A percentile compares a stretch with the other conserved stretches of the same genome.
phyloP scores from a whole-genome alignment of 2,329 filamentous ascomycete genomes.

The Coniochaeta sp. region DNA sequence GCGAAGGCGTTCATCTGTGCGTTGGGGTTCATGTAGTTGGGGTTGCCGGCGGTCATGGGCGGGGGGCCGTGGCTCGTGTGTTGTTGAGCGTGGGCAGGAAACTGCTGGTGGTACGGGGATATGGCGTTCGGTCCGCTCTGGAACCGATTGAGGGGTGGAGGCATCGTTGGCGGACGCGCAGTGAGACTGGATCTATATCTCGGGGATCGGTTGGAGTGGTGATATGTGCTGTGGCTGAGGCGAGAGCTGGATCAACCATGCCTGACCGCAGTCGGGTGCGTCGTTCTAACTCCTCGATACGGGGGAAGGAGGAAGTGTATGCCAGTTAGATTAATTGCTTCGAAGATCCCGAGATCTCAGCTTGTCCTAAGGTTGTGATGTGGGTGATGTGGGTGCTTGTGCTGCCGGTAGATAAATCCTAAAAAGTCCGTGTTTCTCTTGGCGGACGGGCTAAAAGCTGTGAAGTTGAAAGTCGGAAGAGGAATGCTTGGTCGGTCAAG shows the following conservation, averaged over 20 bases:
- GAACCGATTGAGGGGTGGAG: slow-evolving; percentile 37
- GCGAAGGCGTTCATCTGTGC: slow-evolving; percentile 62
- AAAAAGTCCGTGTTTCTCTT: not conserved
- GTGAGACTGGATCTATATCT: slow-evolving; percentile 3
- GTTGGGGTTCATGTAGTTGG: slow-evolving; percentile 64
- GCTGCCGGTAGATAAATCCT: not conserved
- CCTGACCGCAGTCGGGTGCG: slow-evolving; percentile 1
- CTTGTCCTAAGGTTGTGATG: not conserved
- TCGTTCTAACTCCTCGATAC: not conserved
- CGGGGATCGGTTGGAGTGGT: slow-evolving; percentile 6
- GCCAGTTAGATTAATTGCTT: not conserved
- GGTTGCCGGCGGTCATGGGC: slow-evolving; percentile 56
- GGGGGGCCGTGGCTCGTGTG: slow-evolving; percentile 38
- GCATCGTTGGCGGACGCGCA: slow-evolving; percentile 25
- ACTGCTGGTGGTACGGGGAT: slow-evolving; percentile 42
- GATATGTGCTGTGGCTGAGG: slow-evolving; percentile 9
- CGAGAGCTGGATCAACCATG: slow-evolving; percentile 8
- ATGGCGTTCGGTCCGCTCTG: slow-evolving; percentile 37
- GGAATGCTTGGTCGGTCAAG: not conserved
- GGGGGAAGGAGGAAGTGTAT: not conserved
- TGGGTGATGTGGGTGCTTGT: too few relatives aligned
- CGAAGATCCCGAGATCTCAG: not conserved
- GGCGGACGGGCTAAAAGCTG: not conserved
- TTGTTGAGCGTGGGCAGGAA: slow-evolving; percentile 34
- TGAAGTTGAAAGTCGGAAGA: not conserved